phyloP scores from a whole-genome alignment of 495 filamentous ascomycete species.

The Hypoxylon lienhwacheense region DNA sequence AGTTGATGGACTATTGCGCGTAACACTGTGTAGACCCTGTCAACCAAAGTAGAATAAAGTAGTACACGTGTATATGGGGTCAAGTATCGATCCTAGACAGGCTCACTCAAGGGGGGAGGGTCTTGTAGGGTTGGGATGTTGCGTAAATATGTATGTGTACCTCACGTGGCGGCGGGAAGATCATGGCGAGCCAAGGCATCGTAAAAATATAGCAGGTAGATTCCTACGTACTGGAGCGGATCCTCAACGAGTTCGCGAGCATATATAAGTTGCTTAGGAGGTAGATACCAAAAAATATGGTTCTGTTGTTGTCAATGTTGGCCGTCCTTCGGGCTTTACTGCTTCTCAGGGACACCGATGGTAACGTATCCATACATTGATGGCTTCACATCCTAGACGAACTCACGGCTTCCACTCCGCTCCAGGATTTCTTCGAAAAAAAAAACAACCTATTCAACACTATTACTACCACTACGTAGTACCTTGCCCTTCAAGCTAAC shows the following conservation, averaged over 20 bases:
- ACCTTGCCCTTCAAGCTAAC: no score
- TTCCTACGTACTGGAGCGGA: conserved; percentile 10
- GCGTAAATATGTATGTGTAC: conserved; percentile 16
- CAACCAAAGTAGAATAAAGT: not conserved
- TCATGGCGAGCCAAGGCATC: conserved; percentile 24
- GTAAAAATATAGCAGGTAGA: not conserved
- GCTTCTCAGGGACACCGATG: conserved; percentile 33
- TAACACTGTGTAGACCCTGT: conserved; percentile 14
- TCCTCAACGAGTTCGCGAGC: conserved; percentile 8
- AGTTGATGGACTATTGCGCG: conserved; percentile 21
- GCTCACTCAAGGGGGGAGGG: no score
- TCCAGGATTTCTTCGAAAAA: not conserved
- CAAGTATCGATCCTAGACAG: conserved; percentile 20
- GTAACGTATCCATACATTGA: conserved; percentile 30
- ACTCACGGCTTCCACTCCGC: conserved; percentile 12
- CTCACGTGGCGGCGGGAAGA: conserved; percentile 38
- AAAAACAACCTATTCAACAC: not conserved
- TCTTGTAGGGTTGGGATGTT: conserved; percentile 6
- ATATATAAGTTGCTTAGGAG: not conserved
- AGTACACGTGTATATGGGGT: conserved; percentile 18
- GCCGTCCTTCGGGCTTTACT: conserved; percentile 23
- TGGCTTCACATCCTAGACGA: conserved; percentile 26
- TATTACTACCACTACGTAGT: not conserved
- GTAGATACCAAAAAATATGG: not conserved
- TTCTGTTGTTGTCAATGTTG: conserved; percentile 1